phyloP scores from a whole-genome alignment of 169 alveolate species.

The Plasmodium vivax region DNA sequence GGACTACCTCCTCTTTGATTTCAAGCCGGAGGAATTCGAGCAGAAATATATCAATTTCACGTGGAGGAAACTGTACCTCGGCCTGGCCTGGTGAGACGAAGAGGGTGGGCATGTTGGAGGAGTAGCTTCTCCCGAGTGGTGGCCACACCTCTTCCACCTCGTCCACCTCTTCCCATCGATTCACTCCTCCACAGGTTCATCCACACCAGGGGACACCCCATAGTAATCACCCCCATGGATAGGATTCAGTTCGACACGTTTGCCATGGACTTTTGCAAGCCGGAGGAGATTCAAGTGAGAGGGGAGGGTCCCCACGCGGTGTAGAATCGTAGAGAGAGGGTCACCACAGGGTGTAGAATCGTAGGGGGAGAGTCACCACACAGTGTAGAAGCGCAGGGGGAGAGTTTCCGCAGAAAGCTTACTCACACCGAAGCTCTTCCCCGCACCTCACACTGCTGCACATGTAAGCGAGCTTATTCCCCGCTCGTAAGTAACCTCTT shows the following conservation, averaged over 20 bases:
- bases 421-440: no score
- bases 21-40: conserved; percentile 20
- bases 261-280: conserved; percentile 70
- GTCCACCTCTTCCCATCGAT: not conserved
- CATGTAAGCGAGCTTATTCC: not conserved
- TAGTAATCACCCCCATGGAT: conserved; percentile 35
- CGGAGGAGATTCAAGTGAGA: conserved; percentile 62
- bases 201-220: conserved; percentile 67
- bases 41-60: conserved; percentile 39
- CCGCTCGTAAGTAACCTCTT: not conserved
- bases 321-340: not conserved
- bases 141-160: not conserved
- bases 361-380: no score
- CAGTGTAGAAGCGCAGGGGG: not conserved
- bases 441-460: not conserved
- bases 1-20: conserved; percentile 35
- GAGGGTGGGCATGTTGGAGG: no score
- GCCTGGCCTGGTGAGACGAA: conserved; percentile 25
- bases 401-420: not conserved
- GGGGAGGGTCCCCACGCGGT: not conserved
- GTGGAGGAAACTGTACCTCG: conserved; percentile 54
- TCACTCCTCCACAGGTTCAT: conserved; percentile 12
- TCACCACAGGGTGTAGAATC: no score
- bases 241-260: conserved; percentile 40
- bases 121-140: no score